These are phyloP conservation scores for Pichia sp. DNA, from an alignment of 1,139 yeast species.

Conservation along the genomic window DNA sequence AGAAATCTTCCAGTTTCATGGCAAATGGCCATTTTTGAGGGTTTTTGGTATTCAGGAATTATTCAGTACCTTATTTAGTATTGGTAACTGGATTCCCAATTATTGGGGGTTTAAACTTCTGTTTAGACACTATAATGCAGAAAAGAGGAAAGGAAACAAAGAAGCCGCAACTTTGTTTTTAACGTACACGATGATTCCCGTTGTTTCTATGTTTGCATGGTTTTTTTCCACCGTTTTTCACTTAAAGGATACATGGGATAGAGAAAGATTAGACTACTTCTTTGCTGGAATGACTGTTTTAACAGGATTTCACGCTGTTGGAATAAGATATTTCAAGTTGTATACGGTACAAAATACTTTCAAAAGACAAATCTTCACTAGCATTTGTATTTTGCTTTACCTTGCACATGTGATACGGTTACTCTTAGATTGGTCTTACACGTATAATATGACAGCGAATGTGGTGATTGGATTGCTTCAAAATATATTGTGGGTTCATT, in stretches of 20 bases:
- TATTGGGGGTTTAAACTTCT: conserved; percentile 45
- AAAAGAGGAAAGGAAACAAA: conserved; percentile 14
- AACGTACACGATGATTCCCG: conserved; percentile 38
- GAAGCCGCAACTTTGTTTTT: conserved; percentile 28
- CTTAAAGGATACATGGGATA: conserved; percentile 65
- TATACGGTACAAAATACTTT: conserved; percentile 33
- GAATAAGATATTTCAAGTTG: conserved; percentile 48
- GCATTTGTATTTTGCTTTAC: conserved; percentile 42
- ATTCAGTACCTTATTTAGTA: conserved; percentile 70
- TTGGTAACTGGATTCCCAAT: conserved; percentile 75
- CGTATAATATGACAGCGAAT: conserved; percentile 91
- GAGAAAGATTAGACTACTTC: conserved; percentile 86
- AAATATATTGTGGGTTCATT: conserved; percentile 42
- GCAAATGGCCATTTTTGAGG: conserved; percentile 92
- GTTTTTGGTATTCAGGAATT: conserved; percentile 75
- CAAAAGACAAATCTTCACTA: conserved; percentile 30
- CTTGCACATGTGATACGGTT: conserved; percentile 58
- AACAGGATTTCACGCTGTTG: conserved; percentile 64
- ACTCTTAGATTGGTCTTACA: conserved; percentile 75
- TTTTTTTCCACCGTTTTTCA: conserved; percentile 78
- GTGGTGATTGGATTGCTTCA: conserved; percentile 70
- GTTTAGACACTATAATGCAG: conserved; percentile 16
- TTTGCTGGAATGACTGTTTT: conserved; percentile 87
- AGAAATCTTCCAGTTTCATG: conserved; percentile 79
- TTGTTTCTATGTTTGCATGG: conserved; percentile 85